Base-by-base conservation (phyloP, 2,329 filamentous ascomycete genomes). In the Aureobasidium uvarum region DNA sequence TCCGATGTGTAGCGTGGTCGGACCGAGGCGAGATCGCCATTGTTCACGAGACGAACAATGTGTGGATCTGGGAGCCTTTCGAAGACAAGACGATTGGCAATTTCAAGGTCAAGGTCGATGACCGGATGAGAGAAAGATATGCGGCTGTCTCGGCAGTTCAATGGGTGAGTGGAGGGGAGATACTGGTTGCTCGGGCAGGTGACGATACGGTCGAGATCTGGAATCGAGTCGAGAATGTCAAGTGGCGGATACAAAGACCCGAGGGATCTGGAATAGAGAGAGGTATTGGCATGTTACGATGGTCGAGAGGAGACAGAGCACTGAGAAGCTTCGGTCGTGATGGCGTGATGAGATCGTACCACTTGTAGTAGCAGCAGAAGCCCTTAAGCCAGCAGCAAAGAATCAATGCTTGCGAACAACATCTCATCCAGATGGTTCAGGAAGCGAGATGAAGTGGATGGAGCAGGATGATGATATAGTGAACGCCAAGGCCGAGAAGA, bases 21-120 rank as follows among this genome's bases (percentile, higher is more conserved):
- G 2, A 11, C 1, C 48, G 43, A 38, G 56, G 41, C 7, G 56
- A 60, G 8, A 48, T 60, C 1, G 43, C 56, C 2, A 48, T 60
- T 8, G 23, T 46, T 11, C 18, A 33, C 41, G 54, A 45, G 54
- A 33, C 1, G 0, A 41, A 33, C 28, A 16, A 46, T 2, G 5
- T 60, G 5, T 60, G 56, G 56, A 38, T 60, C n/a, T 60, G 56
- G 56, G 41, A 60, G 14, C 56, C 56, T 33, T 60, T 60, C n/a
- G 25, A 36, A 11, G 4, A 60, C 43, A 38, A 23, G 28, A 23
- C 25, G 2, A 10, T 60, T n/a, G 38, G 56, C 38, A 31, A 16
- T 11, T 60, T 60, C 14, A 36, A 14, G 14, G 3, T 60, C 41
- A 38, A 28, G 41, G 33, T 41, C 16, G 56, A 48, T 0, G 28